Conservation (phyloP, 805 yeast genomes). For the Cyberlindnera saturnus region DNA sequence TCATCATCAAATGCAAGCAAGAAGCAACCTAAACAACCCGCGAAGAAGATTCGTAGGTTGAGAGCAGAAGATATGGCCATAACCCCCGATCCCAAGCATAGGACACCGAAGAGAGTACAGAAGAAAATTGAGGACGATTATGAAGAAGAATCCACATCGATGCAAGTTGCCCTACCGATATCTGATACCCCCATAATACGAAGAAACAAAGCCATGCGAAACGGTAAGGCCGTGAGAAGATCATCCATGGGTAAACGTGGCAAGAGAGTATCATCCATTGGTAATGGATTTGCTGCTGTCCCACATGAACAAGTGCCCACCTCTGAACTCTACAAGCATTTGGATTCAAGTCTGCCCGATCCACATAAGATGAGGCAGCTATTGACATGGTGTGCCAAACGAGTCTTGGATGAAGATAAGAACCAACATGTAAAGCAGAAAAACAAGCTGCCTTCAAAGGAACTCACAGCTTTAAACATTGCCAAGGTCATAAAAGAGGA, state of each 20-base stretch:
- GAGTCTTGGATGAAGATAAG: conserved; percentile 30
- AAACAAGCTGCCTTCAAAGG: conserved; percentile 27
- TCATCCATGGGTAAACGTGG: conserved; percentile 57
- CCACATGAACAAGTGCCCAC: conserved; percentile 60
- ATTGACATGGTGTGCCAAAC: conserved; percentile 59
- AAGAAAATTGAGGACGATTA: conserved; percentile 5
- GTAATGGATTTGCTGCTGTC: conserved; percentile 61
- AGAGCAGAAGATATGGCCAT: conserved; percentile 16
- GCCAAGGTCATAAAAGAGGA: conserved; percentile 64
- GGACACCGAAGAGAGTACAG: conserved; percentile 4
- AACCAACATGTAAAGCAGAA: conserved; percentile 20
- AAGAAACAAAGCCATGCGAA: conserved; percentile 29
- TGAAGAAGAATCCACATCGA: conserved; percentile 21
- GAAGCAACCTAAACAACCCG: neutral
- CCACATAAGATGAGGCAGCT: conserved; percentile 70
- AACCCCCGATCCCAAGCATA: conserved; percentile 17
- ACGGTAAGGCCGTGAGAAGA: conserved; percentile 32
- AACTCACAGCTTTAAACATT: conserved; percentile 39
- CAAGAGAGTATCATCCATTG: conserved; percentile 65
- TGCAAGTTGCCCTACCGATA: conserved; percentile 26
- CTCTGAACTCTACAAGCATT: conserved; percentile 51
- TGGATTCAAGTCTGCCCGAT: conserved; percentile 58
- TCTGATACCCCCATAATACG: conserved; percentile 34
- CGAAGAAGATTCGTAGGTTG: conserved; percentile 5
- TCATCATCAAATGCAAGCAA: neutral